These are phyloP conservation scores for Irpex sp. DNA, from an alignment of 1,284 basidiomycete species.

Conservation along the genomic window DNA sequence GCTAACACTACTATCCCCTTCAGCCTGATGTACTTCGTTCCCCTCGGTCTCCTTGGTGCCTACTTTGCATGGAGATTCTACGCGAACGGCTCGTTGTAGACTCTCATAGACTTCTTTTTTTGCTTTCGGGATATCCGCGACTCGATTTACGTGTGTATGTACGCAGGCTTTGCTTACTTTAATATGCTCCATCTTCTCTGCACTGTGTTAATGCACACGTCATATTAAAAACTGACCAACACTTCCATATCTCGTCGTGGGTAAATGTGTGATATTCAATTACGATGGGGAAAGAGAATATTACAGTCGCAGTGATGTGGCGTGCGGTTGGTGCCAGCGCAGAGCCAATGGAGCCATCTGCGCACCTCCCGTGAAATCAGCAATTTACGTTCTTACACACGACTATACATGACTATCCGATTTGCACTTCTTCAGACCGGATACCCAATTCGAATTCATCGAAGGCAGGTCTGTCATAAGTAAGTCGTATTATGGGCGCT, in stretches of 20 bases:
- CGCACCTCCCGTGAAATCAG: no score
- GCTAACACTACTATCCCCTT: slow-evolving; percentile 11
- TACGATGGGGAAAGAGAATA: not conserved
- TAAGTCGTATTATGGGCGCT: no score
- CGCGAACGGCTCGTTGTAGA: slow-evolving; percentile 37
- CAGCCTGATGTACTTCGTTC: slow-evolving; percentile 78
- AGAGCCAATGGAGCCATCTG: no score
- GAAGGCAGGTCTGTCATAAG: no score
- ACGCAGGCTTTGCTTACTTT: not conserved
- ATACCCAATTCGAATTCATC: no score
- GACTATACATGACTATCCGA: no score
- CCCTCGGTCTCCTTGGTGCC: slow-evolving; percentile 67
- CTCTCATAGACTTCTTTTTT: not conserved
- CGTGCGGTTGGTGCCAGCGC: no score
- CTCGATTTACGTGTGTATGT: not conserved
- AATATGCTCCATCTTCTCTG: not conserved
- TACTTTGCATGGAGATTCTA: slow-evolving; percentile 85
- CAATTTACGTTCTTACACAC: no score
- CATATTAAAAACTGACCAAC: not conserved
- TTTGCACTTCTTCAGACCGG: no score
- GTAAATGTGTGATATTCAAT: not conserved
- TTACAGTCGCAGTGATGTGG: no score
- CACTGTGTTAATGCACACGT: not conserved
- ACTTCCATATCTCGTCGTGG: no score
- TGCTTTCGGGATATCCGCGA: not conserved